These are phyloP conservation scores for Colletotrichum sp. DNA, from an alignment of 2,329 filamentous ascomycete genomes.

Conservation along the genomic window DNA sequence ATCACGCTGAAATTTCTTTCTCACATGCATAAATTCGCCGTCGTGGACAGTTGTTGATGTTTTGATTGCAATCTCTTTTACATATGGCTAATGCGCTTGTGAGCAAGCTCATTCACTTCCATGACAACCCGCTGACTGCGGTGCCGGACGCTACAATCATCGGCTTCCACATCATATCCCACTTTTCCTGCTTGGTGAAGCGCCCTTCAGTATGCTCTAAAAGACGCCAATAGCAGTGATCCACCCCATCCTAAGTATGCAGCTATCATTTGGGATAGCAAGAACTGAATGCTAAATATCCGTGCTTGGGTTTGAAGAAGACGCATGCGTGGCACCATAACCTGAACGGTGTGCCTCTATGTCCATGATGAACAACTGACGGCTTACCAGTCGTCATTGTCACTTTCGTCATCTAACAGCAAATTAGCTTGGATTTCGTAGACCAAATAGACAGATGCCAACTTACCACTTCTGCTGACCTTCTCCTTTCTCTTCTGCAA, in stretches of 20 bases:
- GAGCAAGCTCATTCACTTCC: not conserved
- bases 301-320: not conserved
- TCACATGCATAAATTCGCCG: not conserved
- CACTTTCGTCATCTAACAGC: conserved; percentile 71
- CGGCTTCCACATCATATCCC: not conserved
- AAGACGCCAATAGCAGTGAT: not conserved
- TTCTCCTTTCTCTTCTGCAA: conserved; percentile 88
- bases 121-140: not conserved
- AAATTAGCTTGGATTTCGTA: not conserved
- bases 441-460: not conserved
- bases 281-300: not conserved
- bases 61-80: not conserved
- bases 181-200: not conserved
- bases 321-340: not conserved
- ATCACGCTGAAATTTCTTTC: not conserved
- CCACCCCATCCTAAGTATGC: not conserved
- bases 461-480: conserved; percentile 93
- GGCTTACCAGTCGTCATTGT: conserved; percentile 74
- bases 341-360: not conserved
- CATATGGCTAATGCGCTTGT: not conserved
- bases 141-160: not conserved
- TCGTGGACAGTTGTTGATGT: not conserved
- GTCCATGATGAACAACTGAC: no score
- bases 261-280: not conserved
- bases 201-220: not conserved